A percentile compares a stretch with the other conserved stretches of the same genome.
These are phyloP conservation scores for Miamiensis avidus DNA, from an alignment of 169 alveolate species.

Conservation along the genomic window DNA sequence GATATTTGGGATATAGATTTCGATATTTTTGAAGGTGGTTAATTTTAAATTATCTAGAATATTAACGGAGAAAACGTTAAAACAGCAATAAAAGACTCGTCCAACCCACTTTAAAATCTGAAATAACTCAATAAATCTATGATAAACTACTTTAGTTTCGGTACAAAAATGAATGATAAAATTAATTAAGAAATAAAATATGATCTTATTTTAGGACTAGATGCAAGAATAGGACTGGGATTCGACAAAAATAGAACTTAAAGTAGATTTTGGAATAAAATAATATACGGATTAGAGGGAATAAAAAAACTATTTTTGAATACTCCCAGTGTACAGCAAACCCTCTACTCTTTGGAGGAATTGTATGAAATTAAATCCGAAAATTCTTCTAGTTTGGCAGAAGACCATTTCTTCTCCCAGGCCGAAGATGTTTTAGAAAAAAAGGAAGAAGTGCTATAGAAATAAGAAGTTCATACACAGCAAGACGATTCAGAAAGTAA, in stretches of 20 bases:
- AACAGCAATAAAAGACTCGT: conserved; percentile 3
- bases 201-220: too few relatives aligned
- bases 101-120: conserved; percentile 2
- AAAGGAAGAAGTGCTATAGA: conserved; percentile 7
- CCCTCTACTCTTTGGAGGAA: background rate
- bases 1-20: conserved; percentile 86
- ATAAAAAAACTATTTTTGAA: conserved; percentile 75
- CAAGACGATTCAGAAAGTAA: background rate
- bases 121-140: conserved; percentile 54
- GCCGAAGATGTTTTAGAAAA: conserved; percentile 26
- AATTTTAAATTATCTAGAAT: conserved; percentile 18
- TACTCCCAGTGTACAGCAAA: conserved; percentile 6
- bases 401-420: background rate
- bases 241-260: conserved; percentile 88
- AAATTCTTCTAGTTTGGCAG: background rate
- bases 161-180: too few relatives aligned
- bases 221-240: conserved; percentile 93
- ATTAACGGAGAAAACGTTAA: conserved; percentile 2
- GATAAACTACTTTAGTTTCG: conserved; percentile 93
- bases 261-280: conserved; percentile 69
- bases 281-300: conserved; percentile 80
- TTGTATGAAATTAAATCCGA: background rate
- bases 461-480: background rate
- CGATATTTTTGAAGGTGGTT: conserved; percentile 9
- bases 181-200: too few relatives aligned